Conservation (phyloP, 768 basidiomycete species). For the Coprinellus micaceus region DNA sequence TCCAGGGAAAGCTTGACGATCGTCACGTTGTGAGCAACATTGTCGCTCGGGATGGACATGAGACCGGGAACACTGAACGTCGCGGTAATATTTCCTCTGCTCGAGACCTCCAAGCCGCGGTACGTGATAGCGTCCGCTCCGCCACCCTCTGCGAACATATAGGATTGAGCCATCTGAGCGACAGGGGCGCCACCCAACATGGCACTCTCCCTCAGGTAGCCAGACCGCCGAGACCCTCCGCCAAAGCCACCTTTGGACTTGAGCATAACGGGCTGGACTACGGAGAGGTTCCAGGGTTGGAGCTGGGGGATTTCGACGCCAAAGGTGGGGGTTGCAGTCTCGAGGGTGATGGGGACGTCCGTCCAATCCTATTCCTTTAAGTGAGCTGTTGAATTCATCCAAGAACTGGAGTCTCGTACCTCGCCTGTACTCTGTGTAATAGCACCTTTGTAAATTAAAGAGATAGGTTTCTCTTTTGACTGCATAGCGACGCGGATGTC, state of each 20-base stretch:
- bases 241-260: neutral
- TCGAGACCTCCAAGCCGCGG: constrained; percentile 26
- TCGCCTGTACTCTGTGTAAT: constrained; percentile 43
- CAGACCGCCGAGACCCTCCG: neutral
- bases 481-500: constrained; percentile 43
- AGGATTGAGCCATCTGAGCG: neutral
- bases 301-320: constrained; percentile 35
- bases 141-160: neutral
- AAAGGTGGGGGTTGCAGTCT: constrained; percentile 41
- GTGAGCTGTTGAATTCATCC: neutral
- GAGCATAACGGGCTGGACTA: constrained; percentile 12
- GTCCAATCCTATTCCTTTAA: constrained; percentile 32
- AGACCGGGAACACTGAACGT: constrained; percentile 41
- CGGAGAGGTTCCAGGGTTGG: constrained; percentile 33
- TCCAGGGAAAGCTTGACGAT: constrained; percentile 34
- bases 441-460: constrained; percentile 37
- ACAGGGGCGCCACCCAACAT: neutral
- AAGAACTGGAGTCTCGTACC: constrained; percentile 18
- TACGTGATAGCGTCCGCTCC: constrained; percentile 14
- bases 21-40: constrained; percentile 37
- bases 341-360: constrained; percentile 38
- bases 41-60: constrained; percentile 40
- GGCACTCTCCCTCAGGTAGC: neutral
- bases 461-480: constrained; percentile 34
- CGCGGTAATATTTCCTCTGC: constrained; percentile 36